Evolutionary conservation across 2,329 filamentous ascomycete species (phyloP), one percentile per base, ranked within the genome.

Genomic region (Ophiocordyceps polyrhachis-furcata): DNA sequence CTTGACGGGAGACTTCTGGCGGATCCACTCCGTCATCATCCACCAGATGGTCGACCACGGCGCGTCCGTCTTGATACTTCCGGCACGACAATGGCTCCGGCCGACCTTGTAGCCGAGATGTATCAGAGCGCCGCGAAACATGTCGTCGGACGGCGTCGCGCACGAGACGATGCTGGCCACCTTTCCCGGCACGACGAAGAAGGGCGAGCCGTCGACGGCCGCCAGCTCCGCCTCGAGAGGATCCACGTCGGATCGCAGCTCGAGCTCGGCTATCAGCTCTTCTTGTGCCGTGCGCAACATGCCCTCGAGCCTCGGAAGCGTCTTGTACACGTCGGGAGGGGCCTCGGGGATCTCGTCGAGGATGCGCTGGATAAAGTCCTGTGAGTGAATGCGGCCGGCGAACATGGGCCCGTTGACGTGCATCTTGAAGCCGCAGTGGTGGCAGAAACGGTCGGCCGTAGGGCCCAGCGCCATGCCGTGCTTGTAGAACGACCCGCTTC

Each of bases 381-480:
- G 72, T 41, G 87, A 87, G 62, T 98, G 91, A 9, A 98, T 67
- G 19, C 82, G 83, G 1, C 91, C 91, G 31, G 76, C 88, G 66
- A 88, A 98, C 89, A 98, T 96, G 1, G 91, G 91, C 2, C 91
- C 91, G 5, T 79, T 82, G 14, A 96, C 61, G 60, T 96, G 91
- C 63, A 81, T 93, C 58, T 82, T 89, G 56, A 74, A 78, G 9
- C 81, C 83, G 58, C 91, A 98, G 59, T 96, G 86, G 48, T 78
- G 71, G 60, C 91, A 98, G 37, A 70, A 64, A 15, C 72, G 69
- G 46, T 77, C 72, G 4, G 74, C 66, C 1, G 74, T 72, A 1
- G 88, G 86, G 0, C 72, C 88, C 55, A 81, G 70, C 0, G 81
- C 74, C 49, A 88, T 77, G 0, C 72, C 70, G 56, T 93, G 81